Conservation (phyloP, 2,329 filamentous ascomycete species). For the Pestalotiopsis sp. region DNA sequence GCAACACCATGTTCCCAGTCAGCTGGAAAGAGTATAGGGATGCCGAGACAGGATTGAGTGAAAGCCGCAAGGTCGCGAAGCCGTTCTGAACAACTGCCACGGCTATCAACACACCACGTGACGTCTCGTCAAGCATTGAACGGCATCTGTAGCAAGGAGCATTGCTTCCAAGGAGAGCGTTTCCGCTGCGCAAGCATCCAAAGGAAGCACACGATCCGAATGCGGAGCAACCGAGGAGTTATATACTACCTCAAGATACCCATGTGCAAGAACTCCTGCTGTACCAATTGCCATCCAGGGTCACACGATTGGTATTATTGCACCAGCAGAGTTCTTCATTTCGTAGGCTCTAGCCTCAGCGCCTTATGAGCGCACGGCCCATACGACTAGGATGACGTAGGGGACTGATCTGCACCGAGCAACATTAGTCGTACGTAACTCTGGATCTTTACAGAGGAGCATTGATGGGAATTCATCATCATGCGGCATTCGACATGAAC, state of each 20-base stretch:
- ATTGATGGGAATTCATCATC: neutral
- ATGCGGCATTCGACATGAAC: neutral
- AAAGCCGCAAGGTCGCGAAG: slow-evolving; percentile 91
- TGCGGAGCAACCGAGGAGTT: neutral
- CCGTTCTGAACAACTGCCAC: slow-evolving; percentile 64
- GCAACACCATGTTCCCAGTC: slow-evolving; percentile 88
- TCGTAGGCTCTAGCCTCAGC: neutral
- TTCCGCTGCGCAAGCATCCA: too few species aligned
- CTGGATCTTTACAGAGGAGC: neutral
- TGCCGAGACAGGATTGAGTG: slow-evolving; percentile 73
- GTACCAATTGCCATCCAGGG: too few species aligned
- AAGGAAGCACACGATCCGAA: too few species aligned
- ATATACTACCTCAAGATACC: neutral
- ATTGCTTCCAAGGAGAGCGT: neutral
- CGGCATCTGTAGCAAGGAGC: neutral
- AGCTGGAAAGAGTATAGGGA: slow-evolving; percentile 96
- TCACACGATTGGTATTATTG: neutral
- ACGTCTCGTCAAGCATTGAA: neutral
- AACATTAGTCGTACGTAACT: neutral
- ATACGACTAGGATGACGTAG: neutral
- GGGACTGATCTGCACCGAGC: neutral
- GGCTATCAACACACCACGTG: neutral
- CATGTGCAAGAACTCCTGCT: too few species aligned
- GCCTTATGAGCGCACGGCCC: neutral
- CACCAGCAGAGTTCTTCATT: neutral